phyloP scores from a whole-genome alignment of 1,284 basidiomycete species.

The Pseudozyma thailandica region DNA sequence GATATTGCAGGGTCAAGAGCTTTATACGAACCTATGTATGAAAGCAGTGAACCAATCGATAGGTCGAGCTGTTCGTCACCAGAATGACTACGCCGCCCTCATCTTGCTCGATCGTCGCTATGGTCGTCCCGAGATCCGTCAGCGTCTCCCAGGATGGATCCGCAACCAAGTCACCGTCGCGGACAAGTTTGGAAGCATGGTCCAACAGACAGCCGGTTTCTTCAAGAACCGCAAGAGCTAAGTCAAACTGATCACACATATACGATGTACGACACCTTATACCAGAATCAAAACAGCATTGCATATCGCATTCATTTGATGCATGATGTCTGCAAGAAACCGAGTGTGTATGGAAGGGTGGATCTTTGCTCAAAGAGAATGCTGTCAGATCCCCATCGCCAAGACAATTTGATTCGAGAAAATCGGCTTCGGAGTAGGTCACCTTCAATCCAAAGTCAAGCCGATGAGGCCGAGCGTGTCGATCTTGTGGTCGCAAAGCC shows the following conservation, averaged over 20 bases:
- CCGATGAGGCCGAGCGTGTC: no score
- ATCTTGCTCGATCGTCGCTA: slow-evolving; percentile 63
- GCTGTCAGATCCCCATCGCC: neutral
- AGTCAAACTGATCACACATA: neutral
- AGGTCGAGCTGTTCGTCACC: slow-evolving; percentile 72
- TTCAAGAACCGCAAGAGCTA: slow-evolving; percentile 37
- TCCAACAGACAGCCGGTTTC: slow-evolving; percentile 73
- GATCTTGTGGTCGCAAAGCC: no score
- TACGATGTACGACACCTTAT: neutral
- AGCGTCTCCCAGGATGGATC: slow-evolving; percentile 73
- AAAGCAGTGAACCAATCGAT: slow-evolving; percentile 96
- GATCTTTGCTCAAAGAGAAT: no score
- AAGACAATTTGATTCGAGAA: no score
- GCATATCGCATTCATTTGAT: no score
- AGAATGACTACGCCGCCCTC: slow-evolving; percentile 62
- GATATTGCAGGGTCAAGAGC: slow-evolving; percentile 45
- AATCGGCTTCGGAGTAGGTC: no score
- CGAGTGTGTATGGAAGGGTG: no score
- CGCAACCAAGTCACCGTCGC: slow-evolving; percentile 75
- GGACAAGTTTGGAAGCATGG: slow-evolving; percentile 78
- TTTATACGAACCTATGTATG: slow-evolving; percentile 76
- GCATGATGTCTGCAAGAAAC: no score
- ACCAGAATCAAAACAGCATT: no score
- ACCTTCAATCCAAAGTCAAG: no score
- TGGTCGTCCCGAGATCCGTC: slow-evolving; percentile 50